These are phyloP conservation scores for Penium margaritaceum DNA, from an alignment of 139 green algal species.

Conservation along the genomic window DNA sequence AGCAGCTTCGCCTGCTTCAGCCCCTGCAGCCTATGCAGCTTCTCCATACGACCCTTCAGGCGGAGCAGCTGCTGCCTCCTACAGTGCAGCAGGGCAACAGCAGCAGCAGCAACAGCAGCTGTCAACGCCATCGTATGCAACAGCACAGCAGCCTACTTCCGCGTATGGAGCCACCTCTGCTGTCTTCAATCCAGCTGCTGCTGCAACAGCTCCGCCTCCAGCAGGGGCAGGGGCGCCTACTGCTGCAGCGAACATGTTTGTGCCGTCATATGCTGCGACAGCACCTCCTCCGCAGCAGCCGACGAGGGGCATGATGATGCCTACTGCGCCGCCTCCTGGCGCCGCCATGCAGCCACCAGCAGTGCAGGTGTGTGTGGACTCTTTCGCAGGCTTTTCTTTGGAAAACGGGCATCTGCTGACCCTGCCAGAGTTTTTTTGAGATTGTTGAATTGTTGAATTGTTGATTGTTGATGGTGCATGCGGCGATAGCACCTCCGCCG, in stretches of 20 bases:
- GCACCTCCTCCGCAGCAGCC: constrained; percentile 31
- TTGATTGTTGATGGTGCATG: too few relatives aligned
- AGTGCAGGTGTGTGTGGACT: background rate
- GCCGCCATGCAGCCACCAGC: background rate
- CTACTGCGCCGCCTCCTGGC: background rate
- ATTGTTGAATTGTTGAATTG: too few relatives aligned
- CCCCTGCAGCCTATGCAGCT: background rate
- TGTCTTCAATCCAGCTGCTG: too few relatives aligned
- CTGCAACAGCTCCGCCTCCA: background rate
- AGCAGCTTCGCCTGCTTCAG: background rate
- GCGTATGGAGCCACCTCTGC: too few relatives aligned
- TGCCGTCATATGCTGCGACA: background rate
- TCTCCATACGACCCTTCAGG: background rate
- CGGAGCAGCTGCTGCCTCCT: background rate
- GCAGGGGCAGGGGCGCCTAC: background rate
- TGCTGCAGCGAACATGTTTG: too few relatives aligned
- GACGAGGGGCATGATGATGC: background rate
- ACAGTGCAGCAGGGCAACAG: constrained; percentile 1
- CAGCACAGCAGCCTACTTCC: background rate
- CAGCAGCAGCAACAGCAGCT: constrained; percentile 23
- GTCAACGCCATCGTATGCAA: constrained; percentile 11
- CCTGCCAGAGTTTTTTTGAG: too few relatives aligned
- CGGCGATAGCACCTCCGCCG: too few relatives aligned
- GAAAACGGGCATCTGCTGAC: too few relatives aligned
- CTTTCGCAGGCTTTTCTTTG: too few relatives aligned